phyloP scores from a whole-genome alignment of 257 asterid species.

The Apocynum venetum region DNA sequence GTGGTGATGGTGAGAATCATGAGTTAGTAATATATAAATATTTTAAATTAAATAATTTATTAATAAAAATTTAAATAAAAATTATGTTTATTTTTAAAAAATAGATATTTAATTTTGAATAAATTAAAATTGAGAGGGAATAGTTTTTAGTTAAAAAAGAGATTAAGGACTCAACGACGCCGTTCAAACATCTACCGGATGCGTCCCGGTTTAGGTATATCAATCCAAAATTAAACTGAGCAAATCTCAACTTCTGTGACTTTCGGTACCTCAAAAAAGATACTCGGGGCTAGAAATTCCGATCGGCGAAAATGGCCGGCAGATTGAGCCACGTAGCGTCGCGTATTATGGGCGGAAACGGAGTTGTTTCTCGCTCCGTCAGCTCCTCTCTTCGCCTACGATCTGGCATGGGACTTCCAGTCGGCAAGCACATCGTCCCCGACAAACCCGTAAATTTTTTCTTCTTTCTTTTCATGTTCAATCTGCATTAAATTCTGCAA shows the following conservation, averaged over 20 bases:
- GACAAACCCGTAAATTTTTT: slow-evolving; percentile 60
- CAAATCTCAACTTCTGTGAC: background rate
- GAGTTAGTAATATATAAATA: too few relatives aligned
- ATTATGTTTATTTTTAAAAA: too few relatives aligned
- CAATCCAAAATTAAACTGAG: too few relatives aligned
- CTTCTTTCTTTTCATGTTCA: background rate
- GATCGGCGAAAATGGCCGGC: slow-evolving; percentile 56
- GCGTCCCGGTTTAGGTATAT: too few relatives aligned
- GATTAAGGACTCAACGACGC: too few relatives aligned
- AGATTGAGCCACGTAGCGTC: slow-evolving; percentile 69
- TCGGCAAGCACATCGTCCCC: slow-evolving; percentile 89
- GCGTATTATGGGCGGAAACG: slow-evolving; percentile 80
- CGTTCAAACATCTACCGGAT: too few relatives aligned
- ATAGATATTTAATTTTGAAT: too few relatives aligned
- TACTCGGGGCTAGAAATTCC: background rate
- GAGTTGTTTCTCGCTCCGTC: slow-evolving; percentile 63
- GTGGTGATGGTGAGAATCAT: too few relatives aligned
- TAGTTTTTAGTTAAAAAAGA: too few relatives aligned
- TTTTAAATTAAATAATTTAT: too few relatives aligned
- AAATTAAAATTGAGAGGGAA: too few relatives aligned
- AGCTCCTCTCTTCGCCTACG: slow-evolving; percentile 76
- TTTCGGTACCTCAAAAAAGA: background rate
- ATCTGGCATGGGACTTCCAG: slow-evolving; percentile 95
- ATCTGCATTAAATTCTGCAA: background rate
- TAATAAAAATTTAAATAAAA: too few relatives aligned